Percentiles rank a stretch among this genome's conserved stretches.
Evolutionary conservation across 169 alveolate species (phyloP).

Genomic region (Babesia divergens): DNA sequence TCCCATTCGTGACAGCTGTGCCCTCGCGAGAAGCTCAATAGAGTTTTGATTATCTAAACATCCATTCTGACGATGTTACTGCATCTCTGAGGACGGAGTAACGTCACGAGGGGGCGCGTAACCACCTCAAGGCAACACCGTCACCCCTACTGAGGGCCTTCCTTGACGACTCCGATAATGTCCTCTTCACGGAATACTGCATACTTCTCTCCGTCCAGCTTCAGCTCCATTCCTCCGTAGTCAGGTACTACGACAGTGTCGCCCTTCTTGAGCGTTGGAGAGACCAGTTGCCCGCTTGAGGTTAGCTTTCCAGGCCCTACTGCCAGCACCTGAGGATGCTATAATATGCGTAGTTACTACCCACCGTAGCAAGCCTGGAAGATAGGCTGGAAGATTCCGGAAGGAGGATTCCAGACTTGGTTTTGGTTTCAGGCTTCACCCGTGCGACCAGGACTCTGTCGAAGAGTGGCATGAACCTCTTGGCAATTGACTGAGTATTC

Average conservation of each 20-base stretch:
- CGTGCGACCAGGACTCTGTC: conserved; percentile 81
- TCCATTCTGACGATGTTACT: no score
- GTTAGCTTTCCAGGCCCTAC: conserved; percentile 71
- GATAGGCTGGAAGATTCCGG: conserved; percentile 80
- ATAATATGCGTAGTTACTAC: not conserved
- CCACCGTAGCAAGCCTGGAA: conserved; percentile 74
- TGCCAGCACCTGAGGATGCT: conserved; percentile 63
- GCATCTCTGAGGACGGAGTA: no score
- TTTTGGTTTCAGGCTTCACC: conserved; percentile 73
- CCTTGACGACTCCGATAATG: conserved; percentile 72
- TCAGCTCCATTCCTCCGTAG: conserved; percentile 83
- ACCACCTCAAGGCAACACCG: not conserved
- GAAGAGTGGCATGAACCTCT: conserved; percentile 77
- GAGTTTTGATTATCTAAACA: no score
- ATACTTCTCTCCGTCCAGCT: conserved; percentile 80
- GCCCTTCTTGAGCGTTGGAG: conserved; percentile 77
- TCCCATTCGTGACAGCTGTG: no score
- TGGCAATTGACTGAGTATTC: conserved; percentile 58
- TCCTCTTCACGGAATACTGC: conserved; percentile 81
- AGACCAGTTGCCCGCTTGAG: conserved; percentile 64
- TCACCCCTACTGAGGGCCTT: not conserved
- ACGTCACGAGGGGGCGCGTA: not conserved
- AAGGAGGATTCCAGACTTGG: conserved; percentile 79
- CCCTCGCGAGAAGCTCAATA: no score
- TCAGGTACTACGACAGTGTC: conserved; percentile 85